Conservation (phyloP, 345 rosid genomes). For the Anastatica hierochuntica region DNA sequence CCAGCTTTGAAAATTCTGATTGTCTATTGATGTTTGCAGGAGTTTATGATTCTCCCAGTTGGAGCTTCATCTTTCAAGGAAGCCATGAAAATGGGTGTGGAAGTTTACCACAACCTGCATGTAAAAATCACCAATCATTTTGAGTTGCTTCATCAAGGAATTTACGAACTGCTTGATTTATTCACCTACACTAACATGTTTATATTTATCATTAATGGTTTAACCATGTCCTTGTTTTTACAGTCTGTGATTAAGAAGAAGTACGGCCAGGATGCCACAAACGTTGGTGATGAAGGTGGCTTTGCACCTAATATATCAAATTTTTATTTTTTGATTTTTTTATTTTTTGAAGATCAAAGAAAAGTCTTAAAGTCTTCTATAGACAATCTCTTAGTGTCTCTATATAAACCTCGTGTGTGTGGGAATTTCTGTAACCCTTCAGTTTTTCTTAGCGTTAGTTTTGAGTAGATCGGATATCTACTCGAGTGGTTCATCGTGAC, state of each 20-base stretch:
- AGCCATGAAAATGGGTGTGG: slow-evolving; percentile 99
- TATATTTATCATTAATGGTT: too few relatives aligned
- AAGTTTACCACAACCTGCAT: slow-evolving; percentile 91
- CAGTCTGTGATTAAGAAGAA: slow-evolving; percentile 38
- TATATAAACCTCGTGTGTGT: too few relatives aligned
- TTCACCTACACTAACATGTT: neutral
- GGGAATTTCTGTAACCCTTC: too few relatives aligned
- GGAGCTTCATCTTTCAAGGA: slow-evolving; percentile 82
- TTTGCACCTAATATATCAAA: slow-evolving; percentile 98
- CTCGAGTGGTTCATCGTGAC: too few relatives aligned
- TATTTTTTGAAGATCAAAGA: too few relatives aligned
- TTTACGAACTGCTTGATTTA: neutral
- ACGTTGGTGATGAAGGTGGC: slow-evolving; percentile 99
- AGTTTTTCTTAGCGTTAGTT: too few relatives aligned
- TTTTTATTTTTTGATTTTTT: too few relatives aligned
- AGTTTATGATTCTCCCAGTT: slow-evolving; percentile 94
- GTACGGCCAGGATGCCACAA: slow-evolving; percentile 99
- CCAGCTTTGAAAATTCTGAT: neutral
- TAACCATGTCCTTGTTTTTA: neutral
- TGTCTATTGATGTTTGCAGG: slow-evolving; percentile 27
- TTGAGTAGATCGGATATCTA: too few relatives aligned
- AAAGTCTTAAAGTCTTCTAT: too few relatives aligned
- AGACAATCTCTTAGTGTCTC: too few relatives aligned
- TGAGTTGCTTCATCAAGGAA: neutral
- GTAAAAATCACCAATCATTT: slow-evolving; percentile 19